Conservation (phyloP, 2,329 filamentous ascomycete genomes). For the Pseudomassariella vexata region DNA sequence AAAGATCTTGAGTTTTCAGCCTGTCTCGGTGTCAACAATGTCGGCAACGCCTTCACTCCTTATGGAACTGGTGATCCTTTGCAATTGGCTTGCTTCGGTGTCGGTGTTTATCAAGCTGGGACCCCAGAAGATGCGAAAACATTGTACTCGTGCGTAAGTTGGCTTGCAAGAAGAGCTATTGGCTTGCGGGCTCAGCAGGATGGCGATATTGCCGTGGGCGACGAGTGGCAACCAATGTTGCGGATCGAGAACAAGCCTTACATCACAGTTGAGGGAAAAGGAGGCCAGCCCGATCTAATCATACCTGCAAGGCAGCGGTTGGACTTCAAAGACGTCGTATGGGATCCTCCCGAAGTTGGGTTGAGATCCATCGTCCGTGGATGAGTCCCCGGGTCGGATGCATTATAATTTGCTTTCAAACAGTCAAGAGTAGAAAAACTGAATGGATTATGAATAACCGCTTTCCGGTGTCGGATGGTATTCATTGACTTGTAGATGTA, state of each 20-base stretch:
- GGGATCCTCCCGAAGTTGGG: conserved; percentile 29
- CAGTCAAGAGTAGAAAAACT: too few species aligned
- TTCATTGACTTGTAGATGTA: too few species aligned
- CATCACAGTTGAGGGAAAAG: conserved; percentile 14
- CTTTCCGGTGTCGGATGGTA: too few species aligned
- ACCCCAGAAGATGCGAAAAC: conserved; percentile 52
- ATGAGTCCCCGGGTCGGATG: too few species aligned
- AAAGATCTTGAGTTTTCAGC: conserved; percentile 50
- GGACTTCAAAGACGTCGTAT: conserved; percentile 28
- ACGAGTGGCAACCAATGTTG: conserved; percentile 18
- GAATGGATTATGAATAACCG: too few species aligned
- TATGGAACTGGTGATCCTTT: conserved; percentile 63
- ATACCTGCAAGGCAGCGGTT: conserved; percentile 21
- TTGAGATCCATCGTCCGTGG: conserved; percentile 17
- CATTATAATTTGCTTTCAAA: too few species aligned
- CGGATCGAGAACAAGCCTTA: conserved; percentile 18
- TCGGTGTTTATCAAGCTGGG: conserved; percentile 63
- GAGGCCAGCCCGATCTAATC: conserved; percentile 8
- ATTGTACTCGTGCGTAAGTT: conserved; percentile 40
- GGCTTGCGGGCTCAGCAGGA: conserved; percentile 15
- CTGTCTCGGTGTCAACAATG: conserved; percentile 63
- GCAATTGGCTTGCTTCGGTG: conserved; percentile 53
- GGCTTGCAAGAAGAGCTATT: conserved; percentile 27
- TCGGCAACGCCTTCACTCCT: conserved; percentile 71
- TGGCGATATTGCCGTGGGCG: conserved; percentile 11